phyloP scores from a whole-genome alignment of 306 rosid genomes.

The Rosa multiflora region DNA sequence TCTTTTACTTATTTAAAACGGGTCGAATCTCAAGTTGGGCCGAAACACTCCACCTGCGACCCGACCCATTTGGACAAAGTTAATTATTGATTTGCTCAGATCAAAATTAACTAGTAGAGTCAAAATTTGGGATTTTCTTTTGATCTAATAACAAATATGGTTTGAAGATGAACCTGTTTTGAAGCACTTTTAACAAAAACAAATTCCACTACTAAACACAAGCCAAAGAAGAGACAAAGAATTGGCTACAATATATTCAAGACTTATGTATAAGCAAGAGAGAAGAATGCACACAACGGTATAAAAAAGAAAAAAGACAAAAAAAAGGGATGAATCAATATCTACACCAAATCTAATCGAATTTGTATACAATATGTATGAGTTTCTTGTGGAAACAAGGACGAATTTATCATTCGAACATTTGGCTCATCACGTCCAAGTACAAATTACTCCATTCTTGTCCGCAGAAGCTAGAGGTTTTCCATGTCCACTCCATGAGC shows the following conservation, averaged over 20 bases:
- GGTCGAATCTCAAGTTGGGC: neutral
- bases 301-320: no score
- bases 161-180: neutral
- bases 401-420: neutral
- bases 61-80: neutral
- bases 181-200: neutral
- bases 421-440: constrained; percentile 54
- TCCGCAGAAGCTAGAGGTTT: constrained; percentile 91
- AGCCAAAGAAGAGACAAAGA: neutral
- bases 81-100: neutral
- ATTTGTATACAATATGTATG: constrained; percentile 15
- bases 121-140: neutral
- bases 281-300: constrained; percentile 10
- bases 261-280: neutral
- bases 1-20: neutral
- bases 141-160: neutral
- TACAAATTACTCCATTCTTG: constrained; percentile 77
- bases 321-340: constrained; percentile 13
- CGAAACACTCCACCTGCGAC: neutral
- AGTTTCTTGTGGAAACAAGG: constrained; percentile 1
- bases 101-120: neutral
- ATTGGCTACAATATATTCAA: constrained; percentile 6
- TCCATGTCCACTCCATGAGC: constrained; percentile 88
- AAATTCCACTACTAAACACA: neutral
- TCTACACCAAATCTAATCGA: constrained; percentile 20